Base-by-base conservation (phyloP, 116 monocot species). In the Phalaenopsis hybrid region DNA sequence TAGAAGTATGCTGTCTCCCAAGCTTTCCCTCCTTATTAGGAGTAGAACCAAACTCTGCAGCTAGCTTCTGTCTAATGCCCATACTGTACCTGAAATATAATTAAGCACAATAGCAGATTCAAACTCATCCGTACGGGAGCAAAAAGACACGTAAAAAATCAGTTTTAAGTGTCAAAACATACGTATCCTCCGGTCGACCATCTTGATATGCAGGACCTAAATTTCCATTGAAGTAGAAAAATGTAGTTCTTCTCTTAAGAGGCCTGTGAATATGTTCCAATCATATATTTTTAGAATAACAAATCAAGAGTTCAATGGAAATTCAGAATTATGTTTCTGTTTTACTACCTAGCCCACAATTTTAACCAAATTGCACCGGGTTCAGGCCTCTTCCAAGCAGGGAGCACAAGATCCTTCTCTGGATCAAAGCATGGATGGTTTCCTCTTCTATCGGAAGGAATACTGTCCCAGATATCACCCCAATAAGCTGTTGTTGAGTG, bases 221-320 rank as follows among this genome's bases (percentile, higher is more conserved):
- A 86, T 97, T 91, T 78, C 97, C 97, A 87, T 94, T 94, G 86
- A 96, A 96, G 84, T 94, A 96, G 83, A 96, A 96, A 33, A 96
- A 83, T 70, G 83, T 92, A 11, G 81, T 92, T 1, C 97, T 88
- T 67, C 91, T 85, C 52, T 85, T 80, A 15, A 77, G 84, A 33
- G 89, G 84, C 80, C 94, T 96, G 86, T 79, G 83, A 1, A 82
- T 63, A 44, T 74, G 55, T 63, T 74, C 28, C 61, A 82, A 68
- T 69, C 77, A 44, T 68, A 78, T 45, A 49, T 34, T 46, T 18
- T 25, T 20, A 77, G 10, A 28, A 49, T 50, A 52, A 25, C 18
- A 51, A 51, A 51, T 77, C 28, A 52, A 1, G 12, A 55, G 15
- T 65, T 33, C 25, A 65, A 43, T 0, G 34, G 49, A 49, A 81